Conservation (phyloP, 495 filamentous ascomycete genomes). For the Daldinia childiae region DNA sequence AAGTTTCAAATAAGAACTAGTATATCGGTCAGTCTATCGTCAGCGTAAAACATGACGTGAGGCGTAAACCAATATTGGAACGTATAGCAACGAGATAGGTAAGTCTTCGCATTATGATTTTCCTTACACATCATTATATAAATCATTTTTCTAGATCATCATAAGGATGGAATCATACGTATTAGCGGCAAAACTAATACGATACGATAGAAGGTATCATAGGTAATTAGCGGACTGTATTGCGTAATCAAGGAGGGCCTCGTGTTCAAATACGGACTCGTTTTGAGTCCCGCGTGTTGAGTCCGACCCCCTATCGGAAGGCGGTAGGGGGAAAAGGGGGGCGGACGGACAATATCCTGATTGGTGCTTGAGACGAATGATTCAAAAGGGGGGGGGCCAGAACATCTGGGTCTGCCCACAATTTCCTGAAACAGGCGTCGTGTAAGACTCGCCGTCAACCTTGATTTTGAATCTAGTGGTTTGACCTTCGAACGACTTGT, state of each 20-base stretch:
- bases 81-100: slow-evolving; percentile 20
- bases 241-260: slow-evolving; percentile 34
- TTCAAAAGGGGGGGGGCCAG: slow-evolving; percentile 26
- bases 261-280: slow-evolving; percentile 35
- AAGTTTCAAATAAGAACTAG: not conserved
- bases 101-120: slow-evolving; percentile 3
- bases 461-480: slow-evolving; percentile 17
- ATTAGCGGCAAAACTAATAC: not conserved
- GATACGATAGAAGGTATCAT: not conserved
- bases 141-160: slow-evolving; percentile 14
- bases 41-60: slow-evolving; percentile 43
- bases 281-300: slow-evolving; percentile 4
- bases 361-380: slow-evolving; percentile 20
- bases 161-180: slow-evolving; percentile 6
- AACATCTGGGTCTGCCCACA: slow-evolving; percentile 25
- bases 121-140: slow-evolving; percentile 5
- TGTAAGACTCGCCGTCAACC: slow-evolving; percentile 12
- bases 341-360: slow-evolving; percentile 26
- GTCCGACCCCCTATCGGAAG: slow-evolving; percentile 24
- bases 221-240: slow-evolving; percentile 6
- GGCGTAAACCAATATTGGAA: slow-evolving; percentile 10
- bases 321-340: slow-evolving; percentile 9
- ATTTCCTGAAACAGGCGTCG: slow-evolving; percentile 37
- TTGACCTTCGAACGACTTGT: slow-evolving; percentile 30
- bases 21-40: slow-evolving; percentile 6